Conservation (phyloP, 805 yeast species). For the Nakazawaea pomicola region DNA sequence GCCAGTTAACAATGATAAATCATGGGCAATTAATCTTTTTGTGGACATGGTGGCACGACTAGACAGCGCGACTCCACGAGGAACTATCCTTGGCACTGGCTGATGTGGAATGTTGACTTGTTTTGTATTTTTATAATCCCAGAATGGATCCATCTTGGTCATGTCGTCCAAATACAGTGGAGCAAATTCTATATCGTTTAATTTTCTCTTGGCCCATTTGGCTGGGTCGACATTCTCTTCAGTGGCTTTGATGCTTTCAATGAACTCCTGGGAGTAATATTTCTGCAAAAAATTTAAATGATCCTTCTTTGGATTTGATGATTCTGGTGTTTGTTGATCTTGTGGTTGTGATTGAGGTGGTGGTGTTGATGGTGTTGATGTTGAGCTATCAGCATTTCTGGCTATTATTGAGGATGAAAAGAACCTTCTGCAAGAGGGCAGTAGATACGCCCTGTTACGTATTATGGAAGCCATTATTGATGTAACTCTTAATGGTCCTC, state of each 20-base stretch:
- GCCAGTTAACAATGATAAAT: slow-evolving; percentile 61
- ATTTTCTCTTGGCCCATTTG: slow-evolving; percentile 42
- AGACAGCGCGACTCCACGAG: slow-evolving; percentile 11
- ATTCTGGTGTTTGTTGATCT: no score
- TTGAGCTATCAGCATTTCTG: background rate
- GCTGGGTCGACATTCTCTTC: slow-evolving; percentile 70
- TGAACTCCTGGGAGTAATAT: slow-evolving; percentile 76
- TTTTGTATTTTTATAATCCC: slow-evolving; percentile 48
- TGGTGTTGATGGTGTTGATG: no score
- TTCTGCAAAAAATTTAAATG: slow-evolving; percentile 59
- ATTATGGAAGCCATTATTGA: slow-evolving; percentile 1
- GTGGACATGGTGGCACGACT: slow-evolving; percentile 4
- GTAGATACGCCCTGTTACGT: slow-evolving; percentile 1
- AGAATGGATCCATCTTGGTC: slow-evolving; percentile 63
- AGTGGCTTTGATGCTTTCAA: slow-evolving; percentile 77
- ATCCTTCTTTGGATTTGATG: slow-evolving; percentile 13
- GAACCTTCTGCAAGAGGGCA: background rate
- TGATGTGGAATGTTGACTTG: slow-evolving; percentile 13
- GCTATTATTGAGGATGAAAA: background rate
- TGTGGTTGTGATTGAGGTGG: background rate
- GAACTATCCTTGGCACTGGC: slow-evolving; percentile 13
- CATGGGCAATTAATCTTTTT: slow-evolving; percentile 35
- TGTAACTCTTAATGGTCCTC: background rate
- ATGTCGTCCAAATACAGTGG: slow-evolving; percentile 73
- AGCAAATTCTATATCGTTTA: slow-evolving; percentile 49